Evolutionary conservation across 2,329 filamentous ascomycete genomes (phyloP).

Genomic region (Chalara sp.): DNA sequence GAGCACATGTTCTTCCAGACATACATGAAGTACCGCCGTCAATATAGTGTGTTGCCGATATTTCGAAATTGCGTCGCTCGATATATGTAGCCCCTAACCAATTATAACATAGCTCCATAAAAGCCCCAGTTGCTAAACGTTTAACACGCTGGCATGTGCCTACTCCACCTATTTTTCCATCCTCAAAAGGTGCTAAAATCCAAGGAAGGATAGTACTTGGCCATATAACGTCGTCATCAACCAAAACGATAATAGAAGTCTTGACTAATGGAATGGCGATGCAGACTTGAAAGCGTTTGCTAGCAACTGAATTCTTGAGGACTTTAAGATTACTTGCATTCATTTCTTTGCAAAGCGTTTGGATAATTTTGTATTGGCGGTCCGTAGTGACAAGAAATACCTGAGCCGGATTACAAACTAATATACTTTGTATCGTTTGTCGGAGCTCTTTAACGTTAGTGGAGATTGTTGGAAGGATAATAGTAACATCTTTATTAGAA

Average conservation of each 20-base stretch:
- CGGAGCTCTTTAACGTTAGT: not conserved
- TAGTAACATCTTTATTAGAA: not conserved
- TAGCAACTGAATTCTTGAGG: conserved; percentile 71
- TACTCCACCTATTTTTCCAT: conserved; percentile 73
- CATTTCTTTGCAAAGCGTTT: conserved; percentile 32
- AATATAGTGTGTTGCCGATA: conserved; percentile 84
- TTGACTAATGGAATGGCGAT: conserved; percentile 75
- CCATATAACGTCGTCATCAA: conserved; percentile 89
- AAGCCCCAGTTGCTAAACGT: conserved; percentile 45
- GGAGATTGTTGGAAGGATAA: conserved; percentile 1
- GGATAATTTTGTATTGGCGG: not conserved
- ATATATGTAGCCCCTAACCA: conserved; percentile 85
- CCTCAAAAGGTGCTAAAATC: conserved; percentile 85
- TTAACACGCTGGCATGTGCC: conserved; percentile 60
- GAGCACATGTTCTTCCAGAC: conserved; percentile 83
- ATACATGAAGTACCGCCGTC: conserved; percentile 89
- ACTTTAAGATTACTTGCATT: conserved; percentile 37
- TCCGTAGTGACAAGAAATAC: not conserved
- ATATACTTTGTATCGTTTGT: not conserved
- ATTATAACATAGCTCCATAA: conserved; percentile 64
- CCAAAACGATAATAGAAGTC: conserved; percentile 79
- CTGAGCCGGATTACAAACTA: conserved; percentile 10
- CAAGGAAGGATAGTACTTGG: conserved; percentile 73
- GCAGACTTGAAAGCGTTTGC: conserved; percentile 88
- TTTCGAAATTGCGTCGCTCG: conserved; percentile 87